These are phyloP conservation scores for Pichia sp. DNA, from an alignment of 1,139 yeast genomes.

Conservation along the genomic window DNA sequence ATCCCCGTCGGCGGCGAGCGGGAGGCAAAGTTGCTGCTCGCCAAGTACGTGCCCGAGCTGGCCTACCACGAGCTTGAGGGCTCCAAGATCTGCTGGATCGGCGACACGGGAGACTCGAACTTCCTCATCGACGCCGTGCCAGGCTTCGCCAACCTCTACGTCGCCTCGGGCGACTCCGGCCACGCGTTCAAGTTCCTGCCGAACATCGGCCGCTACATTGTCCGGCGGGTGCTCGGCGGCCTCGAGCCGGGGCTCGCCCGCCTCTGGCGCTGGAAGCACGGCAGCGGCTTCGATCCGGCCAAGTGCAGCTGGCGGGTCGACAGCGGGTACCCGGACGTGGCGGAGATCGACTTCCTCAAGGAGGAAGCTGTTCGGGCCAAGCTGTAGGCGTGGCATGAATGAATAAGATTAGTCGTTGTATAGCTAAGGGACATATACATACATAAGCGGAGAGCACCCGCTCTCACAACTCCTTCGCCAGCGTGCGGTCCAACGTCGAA, in stretches of 20 bases:
- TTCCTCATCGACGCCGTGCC: constrained; percentile 43
- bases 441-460: not conserved
- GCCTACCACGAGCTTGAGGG: constrained; percentile 36
- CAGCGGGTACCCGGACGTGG: constrained; percentile 30
- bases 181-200: constrained; percentile 44
- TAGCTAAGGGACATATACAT: too few relatives aligned
- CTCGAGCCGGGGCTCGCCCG: constrained; percentile 25
- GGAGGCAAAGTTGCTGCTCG: constrained; percentile 31
- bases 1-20: constrained; percentile 35
- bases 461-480: not conserved
- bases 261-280: constrained; percentile 36
- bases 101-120: constrained; percentile 41
- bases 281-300: constrained; percentile 27
- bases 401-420: too few relatives aligned
- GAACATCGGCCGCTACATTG: constrained; percentile 40
- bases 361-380: not conserved
- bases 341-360: constrained; percentile 31
- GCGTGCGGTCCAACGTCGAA: not conserved
- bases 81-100: constrained; percentile 45
- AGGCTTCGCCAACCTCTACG: constrained; percentile 26
- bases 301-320: constrained; percentile 35
- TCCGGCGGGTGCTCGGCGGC: constrained; percentile 29
- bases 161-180: constrained; percentile 42
- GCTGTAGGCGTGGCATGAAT: not conserved
- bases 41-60: constrained; percentile 37